Base-by-base conservation (phyloP, 805 yeast species). In the Metschnikowia cerradonensis region DNA sequence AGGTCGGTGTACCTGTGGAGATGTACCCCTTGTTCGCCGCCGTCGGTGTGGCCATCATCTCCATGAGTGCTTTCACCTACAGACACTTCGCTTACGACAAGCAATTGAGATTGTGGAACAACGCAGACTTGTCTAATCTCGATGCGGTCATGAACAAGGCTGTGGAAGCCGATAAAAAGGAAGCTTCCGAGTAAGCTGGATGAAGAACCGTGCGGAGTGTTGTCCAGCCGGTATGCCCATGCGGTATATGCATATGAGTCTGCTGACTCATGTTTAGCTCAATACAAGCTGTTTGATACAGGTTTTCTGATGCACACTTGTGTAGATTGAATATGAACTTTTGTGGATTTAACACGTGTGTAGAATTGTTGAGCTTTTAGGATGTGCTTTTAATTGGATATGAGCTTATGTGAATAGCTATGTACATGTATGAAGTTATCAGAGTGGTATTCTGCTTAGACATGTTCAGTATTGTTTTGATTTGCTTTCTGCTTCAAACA, bases 21-120 rank as follows among this genome's bases (percentile, higher is more conserved):
- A 68, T 73, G 78, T 70, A 67, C 65, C 78, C 78, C 55, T 72
- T 73, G 63, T 73, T 73, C 52, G 76, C 73, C 53, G 76, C 76
- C 49, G 67, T 69, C 35, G 76, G 68, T 47, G 75, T 71, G 31
- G 78, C 78, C 26, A 49, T 67, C 53, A 56, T 50, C 34, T 72
- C 77, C 6, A 74, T 71, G 49, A 48, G 55, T 51, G 71, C 58
- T 64, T 73, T 73, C 70, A 73, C 78, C 54, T 73, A 73, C 70
- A 72, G 77, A 68, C 78, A 73, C 59, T 73, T 73, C 63, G 72
- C 75, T 51, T 63, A 72, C 63, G 77, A 73, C 64, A 57, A 60
- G 57, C 71, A 73, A 52, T 73, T 73, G 62, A 72, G 78, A 67
- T 71, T 73, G 62, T 72, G 77, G 77, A 66, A 70, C 58, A 73